A percentile compares a stretch with the other conserved stretches of the same genome.
These are phyloP conservation scores for Mortierella sp. DNA, from an alignment of 371 early-diverging fungal species.

Conservation along the genomic window DNA sequence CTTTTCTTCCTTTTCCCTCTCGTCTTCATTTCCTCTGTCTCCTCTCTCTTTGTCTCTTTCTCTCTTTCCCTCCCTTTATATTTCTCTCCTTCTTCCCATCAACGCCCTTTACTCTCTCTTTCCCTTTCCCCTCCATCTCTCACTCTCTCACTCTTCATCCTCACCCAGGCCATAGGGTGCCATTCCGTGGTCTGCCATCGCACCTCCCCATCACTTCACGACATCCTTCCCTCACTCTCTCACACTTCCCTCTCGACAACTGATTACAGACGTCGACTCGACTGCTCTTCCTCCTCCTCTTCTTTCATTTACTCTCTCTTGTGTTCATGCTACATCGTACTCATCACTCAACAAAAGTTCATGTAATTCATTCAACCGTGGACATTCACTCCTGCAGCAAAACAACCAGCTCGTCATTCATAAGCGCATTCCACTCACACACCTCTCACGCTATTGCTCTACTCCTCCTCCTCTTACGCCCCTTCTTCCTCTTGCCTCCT, in stretches of 20 bases:
- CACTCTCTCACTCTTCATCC: slow-evolving; percentile 2
- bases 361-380: not conserved
- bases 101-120: not conserved
- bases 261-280: not conserved
- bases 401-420: not conserved
- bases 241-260: not conserved
- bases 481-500: slow-evolving; percentile 10
- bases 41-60: not conserved
- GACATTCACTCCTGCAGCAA: not conserved
- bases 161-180: slow-evolving; percentile 37
- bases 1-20: not conserved
- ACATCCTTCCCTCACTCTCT: not conserved
- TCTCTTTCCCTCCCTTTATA: not conserved
- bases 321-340: not conserved
- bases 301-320: not conserved
- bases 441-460: slow-evolving; percentile 14
- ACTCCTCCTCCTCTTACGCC: not conserved
- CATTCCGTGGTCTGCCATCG: slow-evolving; percentile 23
- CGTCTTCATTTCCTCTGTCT: not conserved
- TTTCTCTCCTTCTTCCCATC: slow-evolving; percentile 1
- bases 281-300: not conserved
- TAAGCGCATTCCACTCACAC: not conserved
- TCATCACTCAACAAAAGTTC: not conserved
- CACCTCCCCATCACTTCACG: not conserved
- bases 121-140: not conserved